Evolutionary conservation across 179 eudicot genomes (phyloP), one percentile per base, ranked within the genome.

Genomic region (Spergularia azorica): DNA sequence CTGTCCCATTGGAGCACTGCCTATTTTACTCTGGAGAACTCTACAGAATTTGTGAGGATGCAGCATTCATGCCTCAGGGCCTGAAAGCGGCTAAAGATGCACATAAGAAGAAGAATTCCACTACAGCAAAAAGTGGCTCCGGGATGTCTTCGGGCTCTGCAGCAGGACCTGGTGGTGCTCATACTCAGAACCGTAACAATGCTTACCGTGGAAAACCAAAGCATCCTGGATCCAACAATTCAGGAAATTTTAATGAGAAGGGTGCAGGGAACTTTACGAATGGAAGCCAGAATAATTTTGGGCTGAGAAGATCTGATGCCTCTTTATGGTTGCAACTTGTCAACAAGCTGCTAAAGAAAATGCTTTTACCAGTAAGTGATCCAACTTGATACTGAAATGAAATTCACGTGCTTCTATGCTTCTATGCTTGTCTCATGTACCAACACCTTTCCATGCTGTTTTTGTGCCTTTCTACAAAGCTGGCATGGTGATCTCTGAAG

Each of bases 1-100:
- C 99, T 58, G 99, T 95, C 76, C 99, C 99, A 16, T 84, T 95
- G 89, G 99, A 95, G 86, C 99, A 95, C 79, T 95, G 92, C 81
- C 80, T 95, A 48, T 95, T 93, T 71, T 90, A 93, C 83, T 88
- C 95, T 12, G 98, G 99, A 71, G 99, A 95, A 76, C 89, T 95
- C 43, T 89, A 86, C 82, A 89, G 87, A 87, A 81, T 95, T 73
- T 95, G 97, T 83, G 99, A 93, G 79, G 83, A 82, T 46, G 99
- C 90, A 76, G 79, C n/a, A 57, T 87, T 95, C 68, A n/a, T 86
- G 72, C 81, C 90, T 69, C 97, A 90, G 79, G 97, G 97, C 21
- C 67, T 90, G 51, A 91, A 86, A 85, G 92, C 95, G 75, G 97
- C 91, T 10, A 93, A 95, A 88, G 96, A 93, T 80, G 91, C 87